Evolutionary conservation across 2,329 filamentous ascomycete species (phyloP).

Genomic region (Thelonectria blattea): DNA sequence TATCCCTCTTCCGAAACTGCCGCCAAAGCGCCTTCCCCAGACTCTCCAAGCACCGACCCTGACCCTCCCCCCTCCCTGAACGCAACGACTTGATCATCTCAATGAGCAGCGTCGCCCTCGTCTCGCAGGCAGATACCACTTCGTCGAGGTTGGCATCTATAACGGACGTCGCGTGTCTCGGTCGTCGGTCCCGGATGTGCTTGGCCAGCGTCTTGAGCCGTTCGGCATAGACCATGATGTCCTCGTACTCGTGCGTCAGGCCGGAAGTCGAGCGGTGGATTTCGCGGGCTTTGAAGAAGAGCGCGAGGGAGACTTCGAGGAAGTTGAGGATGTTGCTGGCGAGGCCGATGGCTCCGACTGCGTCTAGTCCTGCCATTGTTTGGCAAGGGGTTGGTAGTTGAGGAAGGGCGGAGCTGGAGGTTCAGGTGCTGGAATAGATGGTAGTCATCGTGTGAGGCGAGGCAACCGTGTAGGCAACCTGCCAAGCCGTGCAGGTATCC

Average conservation of each 20-base stretch:
- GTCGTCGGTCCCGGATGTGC: not conserved
- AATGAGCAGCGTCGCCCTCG: not conserved
- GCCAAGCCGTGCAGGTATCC: too few relatives aligned
- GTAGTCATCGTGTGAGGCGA: too few relatives aligned
- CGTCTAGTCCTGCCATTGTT: not conserved
- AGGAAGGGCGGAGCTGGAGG: not conserved
- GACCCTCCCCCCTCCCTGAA: not conserved
- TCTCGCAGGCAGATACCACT: not conserved
- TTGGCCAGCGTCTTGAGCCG: not conserved
- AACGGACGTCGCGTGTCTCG: not conserved
- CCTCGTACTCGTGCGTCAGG: not conserved
- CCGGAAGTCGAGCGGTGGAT: not conserved
- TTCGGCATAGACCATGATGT: not conserved
- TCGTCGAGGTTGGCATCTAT: not conserved
- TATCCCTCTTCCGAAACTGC: not conserved
- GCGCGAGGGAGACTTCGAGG: not conserved
- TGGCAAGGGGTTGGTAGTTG: not conserved
- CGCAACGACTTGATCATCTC: not conserved
- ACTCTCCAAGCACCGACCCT: not conserved
- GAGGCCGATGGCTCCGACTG: not conserved
- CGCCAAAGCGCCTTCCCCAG: not conserved
- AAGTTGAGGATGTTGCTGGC: not conserved
- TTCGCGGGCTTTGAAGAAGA: not conserved
- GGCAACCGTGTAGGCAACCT: too few relatives aligned
- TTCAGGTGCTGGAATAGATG: not conserved